phyloP scores from a whole-genome alignment of 768 basidiomycete species.

The Lepiota brunneoincarnata region DNA sequence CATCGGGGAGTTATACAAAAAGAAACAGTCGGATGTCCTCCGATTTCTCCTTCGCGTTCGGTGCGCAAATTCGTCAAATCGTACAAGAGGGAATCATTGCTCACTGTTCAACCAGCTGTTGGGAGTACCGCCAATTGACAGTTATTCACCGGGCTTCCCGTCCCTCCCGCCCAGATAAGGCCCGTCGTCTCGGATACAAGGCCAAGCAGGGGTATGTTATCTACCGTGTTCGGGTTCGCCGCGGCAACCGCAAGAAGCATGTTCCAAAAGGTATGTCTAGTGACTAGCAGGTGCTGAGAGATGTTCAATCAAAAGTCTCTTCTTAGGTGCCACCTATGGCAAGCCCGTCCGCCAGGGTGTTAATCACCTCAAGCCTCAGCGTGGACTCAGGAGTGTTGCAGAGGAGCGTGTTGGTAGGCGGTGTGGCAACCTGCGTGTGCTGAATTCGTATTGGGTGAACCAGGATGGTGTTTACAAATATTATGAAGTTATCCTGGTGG shows the following conservation, averaged over 20 bases:
- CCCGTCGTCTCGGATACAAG: constrained; percentile 97
- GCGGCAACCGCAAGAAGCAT: constrained; percentile 99
- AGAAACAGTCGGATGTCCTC: constrained; percentile 96
- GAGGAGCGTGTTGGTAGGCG: constrained; percentile 98
- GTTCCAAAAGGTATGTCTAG: constrained; percentile 82
- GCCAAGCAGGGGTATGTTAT: constrained; percentile 99
- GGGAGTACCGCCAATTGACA: constrained; percentile 98
- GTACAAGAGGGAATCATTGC: background rate
- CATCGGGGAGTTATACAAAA: constrained; percentile 96
- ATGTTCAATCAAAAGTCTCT: background rate
- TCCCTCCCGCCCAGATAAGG: constrained; percentile 98
- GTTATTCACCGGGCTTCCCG: constrained; percentile 98
- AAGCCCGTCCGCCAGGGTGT: constrained; percentile 99
- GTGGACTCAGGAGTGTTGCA: constrained; percentile 87
- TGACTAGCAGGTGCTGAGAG: background rate
- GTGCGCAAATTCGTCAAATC: constrained; percentile 39
- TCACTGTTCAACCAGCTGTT: constrained; percentile 57
- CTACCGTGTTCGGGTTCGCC: constrained; percentile 95
- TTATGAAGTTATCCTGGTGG: constrained; percentile 98
- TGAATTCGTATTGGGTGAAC: constrained; percentile 99
- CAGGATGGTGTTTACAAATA: constrained; percentile 99
- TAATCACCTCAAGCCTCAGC: constrained; percentile 98
- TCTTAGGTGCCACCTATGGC: constrained; percentile 90
- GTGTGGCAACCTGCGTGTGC: constrained; percentile 93
- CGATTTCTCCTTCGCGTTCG: constrained; percentile 97